Evolutionary conservation across 768 basidiomycete species (phyloP).

Genomic region (Mycena polygramma): DNA sequence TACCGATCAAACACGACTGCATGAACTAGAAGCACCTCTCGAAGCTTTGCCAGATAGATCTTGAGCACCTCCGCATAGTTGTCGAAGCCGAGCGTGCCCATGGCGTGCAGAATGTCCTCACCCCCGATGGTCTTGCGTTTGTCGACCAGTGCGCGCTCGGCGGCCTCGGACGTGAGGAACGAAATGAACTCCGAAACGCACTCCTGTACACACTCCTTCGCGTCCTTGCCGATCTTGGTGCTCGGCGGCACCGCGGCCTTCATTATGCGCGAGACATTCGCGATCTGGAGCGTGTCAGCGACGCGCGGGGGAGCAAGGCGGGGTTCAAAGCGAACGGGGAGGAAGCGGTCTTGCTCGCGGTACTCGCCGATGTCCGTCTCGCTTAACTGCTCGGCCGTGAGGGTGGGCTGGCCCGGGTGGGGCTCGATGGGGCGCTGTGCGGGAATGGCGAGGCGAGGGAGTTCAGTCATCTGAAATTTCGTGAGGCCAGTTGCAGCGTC

Average conservation of each 20-base stretch:
- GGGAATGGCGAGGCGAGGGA: not conserved
- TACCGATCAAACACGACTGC: not conserved
- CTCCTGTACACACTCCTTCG: slow-evolving; percentile 98
- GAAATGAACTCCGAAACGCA: slow-evolving; percentile 98
- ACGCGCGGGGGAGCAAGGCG: slow-evolving; percentile 15
- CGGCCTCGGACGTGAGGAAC: slow-evolving; percentile 97
- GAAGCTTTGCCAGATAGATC: slow-evolving; percentile 91
- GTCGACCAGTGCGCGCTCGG: slow-evolving; percentile 93
- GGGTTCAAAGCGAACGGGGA: slow-evolving; percentile 75
- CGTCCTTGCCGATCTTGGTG: slow-evolving; percentile 98
- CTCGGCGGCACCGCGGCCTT: slow-evolving; percentile 89
- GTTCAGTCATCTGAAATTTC: not conserved
- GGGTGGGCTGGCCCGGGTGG: not conserved
- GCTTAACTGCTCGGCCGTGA: slow-evolving; percentile 52
- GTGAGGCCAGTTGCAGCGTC: not conserved
- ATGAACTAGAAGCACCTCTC: slow-evolving; percentile 66
- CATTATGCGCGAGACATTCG: slow-evolving; percentile 99
- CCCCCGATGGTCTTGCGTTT: slow-evolving; percentile 99
- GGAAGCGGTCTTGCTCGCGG: slow-evolving; percentile 93
- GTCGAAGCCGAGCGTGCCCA: slow-evolving; percentile 93
- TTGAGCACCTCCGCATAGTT: slow-evolving; percentile 94
- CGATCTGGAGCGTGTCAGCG: slow-evolving; percentile 72
- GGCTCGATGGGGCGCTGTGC: not conserved
- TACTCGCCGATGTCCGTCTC: slow-evolving; percentile 96
- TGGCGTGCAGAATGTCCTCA: slow-evolving; percentile 97